Conservation (phyloP, 2,329 filamentous ascomycete genomes). For the Parastagonospora avenae region DNA sequence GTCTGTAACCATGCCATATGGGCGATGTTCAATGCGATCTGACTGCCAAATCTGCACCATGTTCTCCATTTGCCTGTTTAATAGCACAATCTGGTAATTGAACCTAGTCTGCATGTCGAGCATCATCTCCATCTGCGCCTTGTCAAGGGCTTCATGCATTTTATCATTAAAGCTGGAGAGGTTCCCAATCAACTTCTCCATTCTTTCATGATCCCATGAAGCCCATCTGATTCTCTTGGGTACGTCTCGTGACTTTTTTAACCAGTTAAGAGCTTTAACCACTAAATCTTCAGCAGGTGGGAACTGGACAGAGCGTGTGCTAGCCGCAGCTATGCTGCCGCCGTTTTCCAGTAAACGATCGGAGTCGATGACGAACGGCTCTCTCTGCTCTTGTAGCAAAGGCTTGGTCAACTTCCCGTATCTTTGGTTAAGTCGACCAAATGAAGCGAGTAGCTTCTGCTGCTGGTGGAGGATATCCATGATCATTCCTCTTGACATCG, state of each 20-base stretch:
- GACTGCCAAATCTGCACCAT: conserved; percentile 43
- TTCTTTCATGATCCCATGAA: conserved; percentile 35
- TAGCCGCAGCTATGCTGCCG: conserved; percentile 8
- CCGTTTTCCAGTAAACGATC: conserved; percentile 17
- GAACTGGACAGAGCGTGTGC: conserved; percentile 35
- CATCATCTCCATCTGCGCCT: conserved; percentile 35
- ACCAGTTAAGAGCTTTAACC: conserved; percentile 36
- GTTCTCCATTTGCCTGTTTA: conserved; percentile 43
- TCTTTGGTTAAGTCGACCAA: conserved; percentile 38
- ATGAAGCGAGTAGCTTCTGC: conserved; percentile 34
- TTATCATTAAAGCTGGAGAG: conserved; percentile 44
- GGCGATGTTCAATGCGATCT: conserved; percentile 13
- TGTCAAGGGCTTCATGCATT: conserved; percentile 42
- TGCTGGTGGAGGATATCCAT: conserved; percentile 45
- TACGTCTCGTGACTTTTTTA: conserved; percentile 29
- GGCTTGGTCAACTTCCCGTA: conserved; percentile 38
- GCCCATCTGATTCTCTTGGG: conserved; percentile 42
- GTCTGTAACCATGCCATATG: conserved; percentile 16
- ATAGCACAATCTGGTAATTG: conserved; percentile 44
- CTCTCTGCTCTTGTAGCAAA: conserved; percentile 30
- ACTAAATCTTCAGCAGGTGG: conserved; percentile 35
- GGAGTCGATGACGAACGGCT: conserved; percentile 18
- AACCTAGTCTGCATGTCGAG: conserved; percentile 39
- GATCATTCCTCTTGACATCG: conserved; percentile 39
- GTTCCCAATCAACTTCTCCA: conserved; percentile 39